Percentiles rank a stretch among this genome's conserved stretches.
phyloP scores from a whole-genome alignment of 1,284 basidiomycete genomes.

The Trichosporon faecale region DNA sequence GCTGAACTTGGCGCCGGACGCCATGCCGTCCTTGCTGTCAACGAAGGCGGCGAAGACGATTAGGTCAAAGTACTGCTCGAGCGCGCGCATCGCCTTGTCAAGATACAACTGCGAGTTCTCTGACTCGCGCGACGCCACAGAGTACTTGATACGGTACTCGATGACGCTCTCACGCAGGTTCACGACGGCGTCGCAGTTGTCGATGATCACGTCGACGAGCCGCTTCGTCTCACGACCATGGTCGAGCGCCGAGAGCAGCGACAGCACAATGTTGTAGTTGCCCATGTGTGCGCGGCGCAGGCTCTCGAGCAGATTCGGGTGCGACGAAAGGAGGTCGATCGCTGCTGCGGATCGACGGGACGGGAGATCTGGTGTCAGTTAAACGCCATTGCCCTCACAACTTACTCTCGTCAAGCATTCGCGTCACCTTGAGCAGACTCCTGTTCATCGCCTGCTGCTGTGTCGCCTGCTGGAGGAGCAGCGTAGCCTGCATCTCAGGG shows the following conservation, averaged over 20 bases:
- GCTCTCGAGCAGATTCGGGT: conserved; percentile 75
- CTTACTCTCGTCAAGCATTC: conserved; percentile 64
- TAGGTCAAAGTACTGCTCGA: conserved; percentile 77
- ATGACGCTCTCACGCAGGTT: conserved; percentile 88
- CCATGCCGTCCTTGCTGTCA: conserved; percentile 62
- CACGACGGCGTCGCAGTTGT: conserved; percentile 82
- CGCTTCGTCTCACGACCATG: conserved; percentile 75
- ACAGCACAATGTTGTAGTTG: conserved; percentile 83
- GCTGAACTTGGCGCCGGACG: conserved; percentile 71
- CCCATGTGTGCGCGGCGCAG: conserved; percentile 82
- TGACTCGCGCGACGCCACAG: conserved; percentile 72
- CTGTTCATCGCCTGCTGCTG: conserved; percentile 80
- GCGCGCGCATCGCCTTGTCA: conserved; percentile 53
- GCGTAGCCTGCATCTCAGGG: conserved; percentile 37
- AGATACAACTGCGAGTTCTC: conserved; percentile 52
- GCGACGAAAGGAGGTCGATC: conserved; percentile 74
- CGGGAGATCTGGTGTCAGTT: conserved; percentile 35
- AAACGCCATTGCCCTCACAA: neutral
- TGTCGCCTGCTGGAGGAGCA: conserved; percentile 61
- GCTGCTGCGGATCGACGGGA: conserved; percentile 60
- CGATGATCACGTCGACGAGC: conserved; percentile 82
- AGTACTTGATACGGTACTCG: conserved; percentile 75
- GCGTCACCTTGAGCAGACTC: conserved; percentile 77
- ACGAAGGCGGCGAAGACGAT: conserved; percentile 92
- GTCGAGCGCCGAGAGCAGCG: conserved; percentile 82